These are phyloP conservation scores for Neofusicoccum ribis DNA, from an alignment of 2,329 filamentous ascomycete species.

Conservation along the genomic window DNA sequence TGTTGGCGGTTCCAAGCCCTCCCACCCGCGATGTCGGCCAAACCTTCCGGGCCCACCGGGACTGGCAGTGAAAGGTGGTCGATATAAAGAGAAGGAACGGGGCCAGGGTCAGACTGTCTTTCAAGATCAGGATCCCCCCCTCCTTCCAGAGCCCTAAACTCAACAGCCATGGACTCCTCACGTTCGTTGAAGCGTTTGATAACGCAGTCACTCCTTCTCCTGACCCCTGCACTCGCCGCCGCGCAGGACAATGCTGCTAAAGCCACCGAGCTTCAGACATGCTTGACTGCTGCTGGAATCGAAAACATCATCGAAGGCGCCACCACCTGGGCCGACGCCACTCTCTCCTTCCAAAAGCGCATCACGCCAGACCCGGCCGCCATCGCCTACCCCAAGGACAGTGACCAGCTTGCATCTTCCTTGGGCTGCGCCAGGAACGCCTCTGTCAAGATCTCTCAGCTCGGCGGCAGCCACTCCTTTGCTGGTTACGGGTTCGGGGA, in stretches of 20 bases:
- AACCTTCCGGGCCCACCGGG: background rate
- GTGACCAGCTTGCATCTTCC: slow-evolving; percentile 22
- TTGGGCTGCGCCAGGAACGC: slow-evolving; percentile 23
- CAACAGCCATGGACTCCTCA: background rate
- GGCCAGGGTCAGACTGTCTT: background rate
- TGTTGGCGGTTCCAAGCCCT: background rate
- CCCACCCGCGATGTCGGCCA: background rate
- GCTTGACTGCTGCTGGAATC: slow-evolving; percentile 18
- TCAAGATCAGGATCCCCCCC: background rate
- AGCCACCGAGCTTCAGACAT: slow-evolving; percentile 20
- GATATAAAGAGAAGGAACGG: background rate
- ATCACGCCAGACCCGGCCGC: slow-evolving; percentile 25
- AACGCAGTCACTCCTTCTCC: slow-evolving; percentile 2
- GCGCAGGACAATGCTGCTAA: background rate
- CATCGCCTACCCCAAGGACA: slow-evolving; percentile 19
- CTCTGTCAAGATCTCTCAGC: slow-evolving; percentile 22
- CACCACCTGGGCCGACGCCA: slow-evolving; percentile 21
- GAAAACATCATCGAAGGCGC: slow-evolving; percentile 15
- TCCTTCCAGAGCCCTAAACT: background rate
- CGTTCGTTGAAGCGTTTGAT: background rate
- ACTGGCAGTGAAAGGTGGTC: background rate
- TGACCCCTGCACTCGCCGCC: background rate
- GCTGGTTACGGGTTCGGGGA: slow-evolving; percentile 25
- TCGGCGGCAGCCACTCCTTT: slow-evolving; percentile 25
- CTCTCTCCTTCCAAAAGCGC: slow-evolving; percentile 23